Evolutionary conservation across 2,329 filamentous ascomycete species (phyloP), one percentile per base, ranked within the genome.

Genomic region (Phyllosticta citribraziliensis): DNA sequence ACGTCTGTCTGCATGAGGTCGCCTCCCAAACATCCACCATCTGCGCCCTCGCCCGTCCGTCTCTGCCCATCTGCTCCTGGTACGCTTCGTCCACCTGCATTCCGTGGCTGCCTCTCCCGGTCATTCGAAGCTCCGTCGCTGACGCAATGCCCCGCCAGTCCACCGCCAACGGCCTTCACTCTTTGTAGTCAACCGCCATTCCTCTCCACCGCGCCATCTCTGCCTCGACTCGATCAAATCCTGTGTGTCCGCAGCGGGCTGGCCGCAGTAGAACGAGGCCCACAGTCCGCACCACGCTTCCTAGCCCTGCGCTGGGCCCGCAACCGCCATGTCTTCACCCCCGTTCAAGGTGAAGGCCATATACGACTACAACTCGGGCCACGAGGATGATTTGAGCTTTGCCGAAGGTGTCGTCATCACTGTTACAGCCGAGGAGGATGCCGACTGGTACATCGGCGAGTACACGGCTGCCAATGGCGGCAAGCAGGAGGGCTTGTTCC

Each of bases 371-470:
- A 80, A 83, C 72, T 97, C 94, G 67, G 84, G 84, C 64, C 93
- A 99, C 75, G 91, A 96, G 68, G 94, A 99, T 76, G 94, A 99
- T 77, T 86, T 99, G 67, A 88, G 84, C 72, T 99, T 99, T 74
- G 75, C 82, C 63, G 79, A 84, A 69, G 91, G 91, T 66, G 92
- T 97, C 77, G 83, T 97, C 75, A 95, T 99, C 72, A 94, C 89
- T 58, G 92, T 99, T 65, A 96, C 88, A 53, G 92, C 92, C 63
- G 85, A 90, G 74, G 94, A 97, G 72, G 94, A 96, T 72, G 86
- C 82, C 65, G 95, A 97, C 73, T 97, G 92, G 94, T 96, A 94
- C 73, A 84, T 84, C 65, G 93, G 94, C 67, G 88, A 94, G 75
- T 97, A 96, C 73, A 78, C 86, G 65, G 89, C 95, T 75, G 84